Evolutionary conservation across 1,139 yeast genomes (phyloP).

Genomic region (Taiozyma sp.): DNA sequence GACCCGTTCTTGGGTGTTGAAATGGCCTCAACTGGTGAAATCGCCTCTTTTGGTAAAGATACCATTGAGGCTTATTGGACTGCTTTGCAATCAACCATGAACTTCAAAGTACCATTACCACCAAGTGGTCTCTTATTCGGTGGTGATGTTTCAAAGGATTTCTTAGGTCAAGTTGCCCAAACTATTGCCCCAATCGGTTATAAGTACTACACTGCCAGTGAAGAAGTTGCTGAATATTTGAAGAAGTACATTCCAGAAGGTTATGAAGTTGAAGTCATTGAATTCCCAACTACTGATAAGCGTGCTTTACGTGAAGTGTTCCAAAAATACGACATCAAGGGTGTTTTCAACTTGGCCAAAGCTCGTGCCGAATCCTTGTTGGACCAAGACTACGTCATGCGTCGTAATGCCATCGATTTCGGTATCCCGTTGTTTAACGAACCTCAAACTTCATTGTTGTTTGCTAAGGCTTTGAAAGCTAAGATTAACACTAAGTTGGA

Average conservation of each 20-base stretch:
- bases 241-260: slow-evolving; percentile 35
- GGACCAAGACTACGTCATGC: slow-evolving; percentile 94
- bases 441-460: slow-evolving; percentile 85
- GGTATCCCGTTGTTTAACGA: slow-evolving; percentile 95
- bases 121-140: slow-evolving; percentile 89
- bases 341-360: slow-evolving; percentile 87
- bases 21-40: slow-evolving; percentile 98
- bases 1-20: slow-evolving; percentile 98
- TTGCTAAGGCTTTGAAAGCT: slow-evolving; percentile 75
- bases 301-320: slow-evolving; percentile 90
- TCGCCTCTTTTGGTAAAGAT: slow-evolving; percentile 91
- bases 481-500: slow-evolving; percentile 56
- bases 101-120: slow-evolving; percentile 88
- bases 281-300: slow-evolving; percentile 89
- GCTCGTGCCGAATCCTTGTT: slow-evolving; percentile 79
- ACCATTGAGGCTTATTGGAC: slow-evolving; percentile 95
- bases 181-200: slow-evolving; percentile 71
- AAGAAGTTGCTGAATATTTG: slow-evolving; percentile 66
- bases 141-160: slow-evolving; percentile 74
- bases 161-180: slow-evolving; percentile 68
- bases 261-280: slow-evolving; percentile 55
- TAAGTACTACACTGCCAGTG: slow-evolving; percentile 73
- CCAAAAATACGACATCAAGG: slow-evolving; percentile 75
- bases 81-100: slow-evolving; percentile 93
- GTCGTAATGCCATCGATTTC: slow-evolving; percentile 98